Percentiles rank a stretch among this genome's conserved stretches.
phyloP scores from a whole-genome alignment of 345 rosid genomes.

The Garcia nutans region DNA sequence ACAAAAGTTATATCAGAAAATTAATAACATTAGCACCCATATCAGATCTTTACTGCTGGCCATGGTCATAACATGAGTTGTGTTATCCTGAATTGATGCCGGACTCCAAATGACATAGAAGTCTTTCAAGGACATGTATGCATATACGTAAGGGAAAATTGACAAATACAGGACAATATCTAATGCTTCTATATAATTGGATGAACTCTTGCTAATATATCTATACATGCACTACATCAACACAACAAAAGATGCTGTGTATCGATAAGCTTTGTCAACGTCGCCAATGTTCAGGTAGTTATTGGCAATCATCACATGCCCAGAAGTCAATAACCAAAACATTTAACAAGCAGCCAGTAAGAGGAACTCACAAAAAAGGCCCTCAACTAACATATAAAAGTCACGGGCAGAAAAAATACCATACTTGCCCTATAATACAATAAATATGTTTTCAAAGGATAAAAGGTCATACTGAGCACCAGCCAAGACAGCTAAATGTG shows the following conservation, averaged over 20 bases:
- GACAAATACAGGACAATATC: neutral
- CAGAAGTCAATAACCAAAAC: neutral
- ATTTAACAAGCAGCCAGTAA: neutral
- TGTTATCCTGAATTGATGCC: neutral
- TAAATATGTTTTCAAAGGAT: neutral
- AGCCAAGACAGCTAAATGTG: neutral
- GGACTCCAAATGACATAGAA: constrained; percentile 2
- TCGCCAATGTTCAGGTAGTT: neutral
- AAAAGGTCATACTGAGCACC: neutral
- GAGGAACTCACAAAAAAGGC: neutral
- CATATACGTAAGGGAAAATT: neutral
- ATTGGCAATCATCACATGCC: constrained; percentile 1
- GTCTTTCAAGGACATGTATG: neutral
- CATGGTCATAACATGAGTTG: neutral
- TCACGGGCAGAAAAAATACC: neutral
- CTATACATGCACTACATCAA: neutral
- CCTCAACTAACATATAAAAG: neutral
- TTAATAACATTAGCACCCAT: neutral
- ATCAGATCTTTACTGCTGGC: neutral
- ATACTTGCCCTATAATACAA: no score
- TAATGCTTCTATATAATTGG: neutral
- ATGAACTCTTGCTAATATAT: neutral
- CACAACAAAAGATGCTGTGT: neutral
- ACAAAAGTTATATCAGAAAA: neutral
- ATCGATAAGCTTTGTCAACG: neutral